Evolutionary conservation across 768 basidiomycete genomes (phyloP), one percentile per base, ranked within the genome.

Genomic region (Ramaria rubella): DNA sequence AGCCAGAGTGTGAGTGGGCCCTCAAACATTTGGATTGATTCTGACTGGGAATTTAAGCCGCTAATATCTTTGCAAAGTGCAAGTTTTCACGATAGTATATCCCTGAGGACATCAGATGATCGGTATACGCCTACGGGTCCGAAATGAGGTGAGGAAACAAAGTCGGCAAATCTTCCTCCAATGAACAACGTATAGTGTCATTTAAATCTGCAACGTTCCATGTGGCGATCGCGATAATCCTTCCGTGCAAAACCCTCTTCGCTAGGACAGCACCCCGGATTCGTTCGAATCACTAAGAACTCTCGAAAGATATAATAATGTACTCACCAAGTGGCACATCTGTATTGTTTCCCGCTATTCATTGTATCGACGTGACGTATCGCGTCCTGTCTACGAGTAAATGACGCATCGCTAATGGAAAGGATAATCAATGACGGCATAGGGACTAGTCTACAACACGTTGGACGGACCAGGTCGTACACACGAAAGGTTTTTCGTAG

Each of bases 331-430:
- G 24, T 24, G 30, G 26, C 33, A 49, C 55, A 56, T 29, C 31
- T 44, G 46, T 56, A 48, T 56, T 56, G 43, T 24, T 56, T 56
- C 19, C 55, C 55, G 21, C 55, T 33, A 23, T 56, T 56, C 29
- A 56, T 29, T 23, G 55, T 36, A 45, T 36, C 45, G 2, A 48
- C 55, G 29, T 56, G 55, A 11, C 55, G 43, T 15, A 46, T 49
- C 9, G 55, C 55, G 44, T 56, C 55, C 40, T 56, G 55, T 56
- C 45, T 56, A 21, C 55, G 43, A 14, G 27, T 42, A 49, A 56
- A 56, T 24, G 43, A 30, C 4, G 42, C 31, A 17, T 49, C 26
- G 26, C 55, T 56, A 24, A 45, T 29, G 19, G 26, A 31, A 9
- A 21, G 23, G 36, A 2, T 23, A 15, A 27, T 29, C 4, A 29